Evolutionary conservation across 768 basidiomycete species (phyloP).

Genomic region (Boletus fagicola): DNA sequence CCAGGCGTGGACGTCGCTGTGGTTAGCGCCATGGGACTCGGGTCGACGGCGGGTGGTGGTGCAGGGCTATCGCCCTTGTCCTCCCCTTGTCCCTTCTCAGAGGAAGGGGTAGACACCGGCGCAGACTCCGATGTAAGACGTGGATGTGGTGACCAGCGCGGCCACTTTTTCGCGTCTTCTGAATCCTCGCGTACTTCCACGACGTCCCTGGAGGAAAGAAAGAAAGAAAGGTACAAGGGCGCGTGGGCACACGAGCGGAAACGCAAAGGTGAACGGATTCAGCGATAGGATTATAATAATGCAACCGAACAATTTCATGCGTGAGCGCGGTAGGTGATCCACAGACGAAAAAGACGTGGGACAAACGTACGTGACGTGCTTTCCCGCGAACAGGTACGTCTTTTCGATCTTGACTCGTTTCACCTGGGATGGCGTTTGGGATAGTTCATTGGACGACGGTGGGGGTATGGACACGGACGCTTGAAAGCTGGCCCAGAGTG

Average conservation of each 20-base stretch:
- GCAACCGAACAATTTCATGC: not conserved
- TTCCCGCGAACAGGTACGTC: slow-evolving; percentile 72
- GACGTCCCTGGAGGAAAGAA: slow-evolving; percentile 51
- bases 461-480: slow-evolving; percentile 45
- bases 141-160: slow-evolving; percentile 39
- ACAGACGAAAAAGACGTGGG: not conserved
- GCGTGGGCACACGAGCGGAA: not conserved
- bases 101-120: not conserved
- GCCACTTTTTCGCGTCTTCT: slow-evolving; percentile 75
- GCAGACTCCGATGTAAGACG: slow-evolving; percentile 2
- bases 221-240: not conserved
- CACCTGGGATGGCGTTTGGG: slow-evolving; percentile 18
- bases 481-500: slow-evolving; percentile 66
- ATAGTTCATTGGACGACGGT: not conserved
- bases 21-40: not conserved
- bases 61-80: not conserved
- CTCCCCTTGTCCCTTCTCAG: slow-evolving; percentile 1
- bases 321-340: not conserved
- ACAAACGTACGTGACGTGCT: slow-evolving; percentile 63
- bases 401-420: slow-evolving; percentile 66
- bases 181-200: slow-evolving; percentile 73
- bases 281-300: not conserved
- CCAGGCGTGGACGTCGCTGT: not conserved
- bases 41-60: not conserved
- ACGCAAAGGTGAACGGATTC: not conserved